These are phyloP conservation scores for Flaveria bidentis DNA, from an alignment of 129 eudicot genomes.

Conservation along the genomic window DNA sequence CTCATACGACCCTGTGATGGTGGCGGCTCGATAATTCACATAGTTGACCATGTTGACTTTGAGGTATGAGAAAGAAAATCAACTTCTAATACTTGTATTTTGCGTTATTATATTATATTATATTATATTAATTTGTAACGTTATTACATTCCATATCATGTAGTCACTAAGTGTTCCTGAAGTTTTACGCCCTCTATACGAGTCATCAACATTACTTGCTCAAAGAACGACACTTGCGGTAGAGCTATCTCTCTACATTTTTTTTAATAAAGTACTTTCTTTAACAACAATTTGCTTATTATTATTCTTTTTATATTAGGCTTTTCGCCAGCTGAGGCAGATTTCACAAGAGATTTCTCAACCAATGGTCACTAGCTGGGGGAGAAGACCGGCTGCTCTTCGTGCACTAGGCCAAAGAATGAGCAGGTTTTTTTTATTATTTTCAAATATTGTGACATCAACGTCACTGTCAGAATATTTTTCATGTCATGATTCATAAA, in stretches of 20 bases:
- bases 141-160: not conserved
- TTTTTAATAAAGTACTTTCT: not conserved
- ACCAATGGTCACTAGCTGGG: conserved; percentile 82
- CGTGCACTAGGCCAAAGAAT: conserved; percentile 88
- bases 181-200: conserved; percentile 84
- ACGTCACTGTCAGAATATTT: not conserved
- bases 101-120: not conserved
- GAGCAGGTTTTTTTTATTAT: conserved; percentile 53
- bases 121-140: not conserved
- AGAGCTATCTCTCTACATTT: conserved; percentile 14
- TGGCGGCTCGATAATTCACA: conserved; percentile 86
- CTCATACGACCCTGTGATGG: conserved; percentile 92
- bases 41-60: conserved; percentile 90
- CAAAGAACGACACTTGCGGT: conserved; percentile 86
- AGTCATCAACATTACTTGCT: conserved; percentile 83
- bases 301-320: conserved; percentile 48
- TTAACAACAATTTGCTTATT: not conserved
- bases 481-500: not conserved
- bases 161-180: conserved; percentile 93
- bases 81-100: not conserved
- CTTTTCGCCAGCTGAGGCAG: conserved; percentile 83
- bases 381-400: conserved; percentile 84
- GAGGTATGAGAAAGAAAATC: conserved; percentile 46
- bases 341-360: conserved; percentile 79
- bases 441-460: not conserved